Evolutionary conservation across 768 basidiomycete species (phyloP).

Genomic region (Rhodotorula paludigena): DNA sequence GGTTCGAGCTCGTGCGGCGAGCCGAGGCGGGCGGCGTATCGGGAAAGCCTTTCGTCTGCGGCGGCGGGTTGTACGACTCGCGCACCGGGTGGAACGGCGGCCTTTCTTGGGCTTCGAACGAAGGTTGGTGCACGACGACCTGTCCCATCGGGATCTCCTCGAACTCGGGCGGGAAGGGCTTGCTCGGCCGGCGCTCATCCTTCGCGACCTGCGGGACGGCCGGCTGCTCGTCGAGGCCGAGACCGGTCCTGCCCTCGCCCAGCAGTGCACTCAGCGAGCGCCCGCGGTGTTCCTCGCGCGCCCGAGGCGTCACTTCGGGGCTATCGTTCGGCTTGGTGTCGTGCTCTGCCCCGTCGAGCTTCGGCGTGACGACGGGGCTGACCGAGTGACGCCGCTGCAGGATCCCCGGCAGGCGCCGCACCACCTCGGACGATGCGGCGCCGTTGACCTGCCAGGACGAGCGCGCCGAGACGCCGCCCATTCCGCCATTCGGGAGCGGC

Average conservation of each 20-base stretch:
- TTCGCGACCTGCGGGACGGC: background rate
- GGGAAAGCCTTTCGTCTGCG: too few relatives aligned
- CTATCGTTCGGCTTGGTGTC: background rate
- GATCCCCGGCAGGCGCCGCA: background rate
- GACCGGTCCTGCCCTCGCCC: background rate
- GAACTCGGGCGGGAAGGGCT: constrained; percentile 21
- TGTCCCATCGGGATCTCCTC: constrained; percentile 10
- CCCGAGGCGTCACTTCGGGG: background rate
- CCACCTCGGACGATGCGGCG: background rate
- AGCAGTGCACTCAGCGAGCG: background rate
- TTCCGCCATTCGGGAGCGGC: background rate
- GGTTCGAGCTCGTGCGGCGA: background rate
- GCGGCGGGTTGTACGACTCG: background rate
- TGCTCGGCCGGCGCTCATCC: constrained; percentile 1
- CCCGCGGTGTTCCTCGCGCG: background rate
- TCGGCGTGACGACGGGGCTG: background rate
- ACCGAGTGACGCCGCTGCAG: background rate
- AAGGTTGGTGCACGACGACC: background rate
- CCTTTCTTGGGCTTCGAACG: background rate
- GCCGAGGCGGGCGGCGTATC: background rate
- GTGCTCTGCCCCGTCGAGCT: background rate
- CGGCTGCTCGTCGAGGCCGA: background rate
- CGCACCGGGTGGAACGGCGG: background rate
- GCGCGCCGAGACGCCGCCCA: background rate
- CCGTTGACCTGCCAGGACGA: background rate